Evolutionary conservation across 2,329 filamentous ascomycete genomes (phyloP).

Genomic region (Calonectria naviculata): DNA sequence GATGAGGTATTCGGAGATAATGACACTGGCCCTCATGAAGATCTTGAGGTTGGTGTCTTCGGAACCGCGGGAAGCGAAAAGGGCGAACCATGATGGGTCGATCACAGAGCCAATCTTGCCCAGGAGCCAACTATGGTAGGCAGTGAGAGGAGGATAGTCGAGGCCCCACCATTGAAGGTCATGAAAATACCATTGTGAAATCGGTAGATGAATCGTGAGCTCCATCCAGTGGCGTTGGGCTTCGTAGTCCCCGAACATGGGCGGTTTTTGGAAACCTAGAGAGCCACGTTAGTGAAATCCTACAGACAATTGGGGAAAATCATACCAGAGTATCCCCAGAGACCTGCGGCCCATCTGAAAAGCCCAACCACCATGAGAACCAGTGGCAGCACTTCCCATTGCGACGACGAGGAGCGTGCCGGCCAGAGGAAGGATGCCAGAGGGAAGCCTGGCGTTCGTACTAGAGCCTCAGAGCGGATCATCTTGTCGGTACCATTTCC

Average conservation of each 20-base stretch:
- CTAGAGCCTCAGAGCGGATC: constrained; percentile 54
- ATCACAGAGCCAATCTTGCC: constrained; percentile 86
- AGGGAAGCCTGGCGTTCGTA: constrained; percentile 81
- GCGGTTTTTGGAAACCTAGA: constrained; percentile 80
- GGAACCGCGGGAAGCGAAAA: constrained; percentile 83
- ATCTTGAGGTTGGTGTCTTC: constrained; percentile 87
- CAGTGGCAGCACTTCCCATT: constrained; percentile 92
- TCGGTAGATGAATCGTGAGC: constrained; percentile 86
- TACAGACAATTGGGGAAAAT: constrained; percentile 5
- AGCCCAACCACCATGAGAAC: constrained; percentile 91
- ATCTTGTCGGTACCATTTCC: constrained; percentile 52
- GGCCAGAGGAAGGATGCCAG: constrained; percentile 96
- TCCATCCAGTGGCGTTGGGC: constrained; percentile 99
- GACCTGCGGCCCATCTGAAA: constrained; percentile 90
- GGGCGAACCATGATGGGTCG: constrained; percentile 86
- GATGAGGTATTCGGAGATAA: constrained; percentile 90
- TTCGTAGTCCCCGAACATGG: constrained; percentile 97
- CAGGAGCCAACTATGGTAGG: constrained; percentile 97
- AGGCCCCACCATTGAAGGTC: constrained; percentile 98
- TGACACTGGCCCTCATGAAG: constrained; percentile 94
- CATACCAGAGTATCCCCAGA: constrained; percentile 95
- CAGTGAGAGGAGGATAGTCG: constrained; percentile 96
- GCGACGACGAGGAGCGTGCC: constrained; percentile 82
- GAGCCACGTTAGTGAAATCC: constrained; percentile 25
- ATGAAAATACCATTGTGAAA: constrained; percentile 98